These are phyloP conservation scores for Fusarium kyushuense DNA, from an alignment of 2,329 filamentous ascomycete genomes.

Conservation along the genomic window DNA sequence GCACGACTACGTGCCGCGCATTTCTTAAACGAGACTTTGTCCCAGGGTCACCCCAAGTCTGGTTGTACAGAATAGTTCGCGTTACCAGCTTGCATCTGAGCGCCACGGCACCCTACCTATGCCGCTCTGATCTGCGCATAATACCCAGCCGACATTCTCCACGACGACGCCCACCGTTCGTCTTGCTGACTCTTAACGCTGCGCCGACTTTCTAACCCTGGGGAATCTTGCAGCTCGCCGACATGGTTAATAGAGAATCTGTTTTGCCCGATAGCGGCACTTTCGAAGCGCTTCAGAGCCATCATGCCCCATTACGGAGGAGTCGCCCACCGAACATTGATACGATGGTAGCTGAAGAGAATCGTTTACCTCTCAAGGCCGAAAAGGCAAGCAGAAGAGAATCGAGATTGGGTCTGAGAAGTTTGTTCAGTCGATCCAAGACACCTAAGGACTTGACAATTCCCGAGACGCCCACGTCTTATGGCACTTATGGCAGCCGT, in stretches of 20 bases:
- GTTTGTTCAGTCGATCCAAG: slow-evolving; percentile 63
- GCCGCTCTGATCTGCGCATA: slow-evolving; percentile 25
- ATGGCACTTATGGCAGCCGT: slow-evolving; percentile 56
- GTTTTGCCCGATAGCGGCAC: slow-evolving; percentile 42
- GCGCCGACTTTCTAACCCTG: background rate
- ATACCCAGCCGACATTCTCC: slow-evolving; percentile 19
- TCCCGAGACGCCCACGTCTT: slow-evolving; percentile 49
- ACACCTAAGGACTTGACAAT: slow-evolving; percentile 52
- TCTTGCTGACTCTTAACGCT: slow-evolving; percentile 23
- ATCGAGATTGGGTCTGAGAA: slow-evolving; percentile 64
- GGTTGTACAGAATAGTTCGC: slow-evolving; percentile 24
- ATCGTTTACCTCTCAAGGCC: slow-evolving; percentile 57
- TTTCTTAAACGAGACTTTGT: slow-evolving; percentile 28
- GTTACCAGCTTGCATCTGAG: slow-evolving; percentile 16
- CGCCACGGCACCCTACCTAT: slow-evolving; percentile 31
- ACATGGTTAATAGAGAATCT: slow-evolving; percentile 47
- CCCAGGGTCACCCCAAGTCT: slow-evolving; percentile 8
- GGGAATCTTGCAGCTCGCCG: background rate
- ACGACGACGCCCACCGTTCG: slow-evolving; percentile 26
- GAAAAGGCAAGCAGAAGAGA: slow-evolving; percentile 61
- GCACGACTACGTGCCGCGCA: slow-evolving; percentile 29
- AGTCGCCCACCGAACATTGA: slow-evolving; percentile 46
- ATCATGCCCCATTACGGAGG: slow-evolving; percentile 40
- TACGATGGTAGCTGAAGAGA: slow-evolving; percentile 47
- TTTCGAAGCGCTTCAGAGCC: slow-evolving; percentile 44